Percentiles rank a stretch among this genome's conserved stretches.
phyloP scores from a whole-genome alignment of 106 monocot genomes.

The Iris macrosiphon region DNA sequence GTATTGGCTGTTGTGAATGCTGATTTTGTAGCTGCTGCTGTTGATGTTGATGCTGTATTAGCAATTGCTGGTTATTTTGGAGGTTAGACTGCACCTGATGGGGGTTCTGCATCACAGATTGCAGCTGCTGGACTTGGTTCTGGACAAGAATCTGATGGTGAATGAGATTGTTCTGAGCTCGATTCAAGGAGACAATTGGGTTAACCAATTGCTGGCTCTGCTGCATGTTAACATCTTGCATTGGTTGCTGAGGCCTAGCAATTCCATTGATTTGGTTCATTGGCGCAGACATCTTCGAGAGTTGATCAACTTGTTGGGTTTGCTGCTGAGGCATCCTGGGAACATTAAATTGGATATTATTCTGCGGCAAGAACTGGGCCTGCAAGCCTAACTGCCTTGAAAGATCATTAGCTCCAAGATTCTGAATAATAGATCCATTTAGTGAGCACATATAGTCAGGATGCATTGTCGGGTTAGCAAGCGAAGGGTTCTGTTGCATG shows the following conservation, averaged over 20 bases:
- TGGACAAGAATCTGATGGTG: slow-evolving; percentile 45
- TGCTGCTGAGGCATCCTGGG: slow-evolving; percentile 42
- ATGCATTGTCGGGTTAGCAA: slow-evolving; percentile 46
- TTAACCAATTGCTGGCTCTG: slow-evolving; percentile 46
- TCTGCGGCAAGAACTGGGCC: slow-evolving; percentile 42
- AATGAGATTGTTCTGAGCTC: slow-evolving; percentile 20
- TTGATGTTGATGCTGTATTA: too few species aligned
- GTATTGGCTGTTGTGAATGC: slow-evolving; percentile 16
- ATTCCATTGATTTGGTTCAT: slow-evolving; percentile 36
- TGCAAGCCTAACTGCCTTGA: slow-evolving; percentile 56
- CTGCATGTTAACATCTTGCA: slow-evolving; percentile 26
- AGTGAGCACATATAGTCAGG: slow-evolving; percentile 49
- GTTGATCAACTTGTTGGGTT: slow-evolving; percentile 38
- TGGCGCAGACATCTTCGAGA: slow-evolving; percentile 35
- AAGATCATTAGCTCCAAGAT: slow-evolving; percentile 41
- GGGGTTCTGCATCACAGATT: slow-evolving; percentile 6
- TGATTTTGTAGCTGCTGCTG: slow-evolving; percentile 27
- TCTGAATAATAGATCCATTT: slow-evolving; percentile 46
- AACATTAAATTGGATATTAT: slow-evolving; percentile 46
- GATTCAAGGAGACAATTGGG: slow-evolving; percentile 32
- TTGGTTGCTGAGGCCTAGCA: slow-evolving; percentile 40
- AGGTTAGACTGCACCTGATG: slow-evolving; percentile 4
- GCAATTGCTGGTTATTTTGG: slow-evolving; percentile 21
- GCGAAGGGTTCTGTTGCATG: slow-evolving; percentile 65
- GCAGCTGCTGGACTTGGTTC: slow-evolving; percentile 43